phyloP scores from a whole-genome alignment of 2,329 filamentous ascomycete genomes.

The Fulvia fulva region DNA sequence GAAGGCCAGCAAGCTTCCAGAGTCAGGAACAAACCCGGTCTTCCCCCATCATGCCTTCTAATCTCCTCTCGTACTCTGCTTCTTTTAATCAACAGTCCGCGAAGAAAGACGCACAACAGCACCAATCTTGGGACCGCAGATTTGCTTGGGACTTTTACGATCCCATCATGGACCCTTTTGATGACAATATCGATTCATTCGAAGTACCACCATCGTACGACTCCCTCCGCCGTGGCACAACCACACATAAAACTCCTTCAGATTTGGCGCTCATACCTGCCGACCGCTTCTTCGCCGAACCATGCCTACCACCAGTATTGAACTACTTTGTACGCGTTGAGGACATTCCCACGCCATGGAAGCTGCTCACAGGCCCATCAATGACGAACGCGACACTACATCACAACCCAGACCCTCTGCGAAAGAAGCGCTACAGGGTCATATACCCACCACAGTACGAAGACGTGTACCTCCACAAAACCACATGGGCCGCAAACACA shows the following conservation, averaged over 20 bases:
- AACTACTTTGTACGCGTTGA: slow-evolving; percentile 17
- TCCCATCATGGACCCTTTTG: background rate
- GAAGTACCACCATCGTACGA: background rate
- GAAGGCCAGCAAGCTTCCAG: background rate
- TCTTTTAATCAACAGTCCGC: background rate
- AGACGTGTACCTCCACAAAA: slow-evolving; percentile 24
- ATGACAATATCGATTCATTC: background rate
- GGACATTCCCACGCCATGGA: slow-evolving; percentile 15
- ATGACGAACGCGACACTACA: slow-evolving; percentile 19
- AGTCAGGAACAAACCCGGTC: background rate
- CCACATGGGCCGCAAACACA: slow-evolving; percentile 10
- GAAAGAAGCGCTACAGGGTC: slow-evolving; percentile 18
- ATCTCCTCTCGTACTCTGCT: background rate
- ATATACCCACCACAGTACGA: slow-evolving; percentile 21
- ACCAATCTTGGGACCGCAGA: slow-evolving; percentile 6
- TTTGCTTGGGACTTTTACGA: background rate
- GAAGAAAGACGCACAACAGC: slow-evolving; percentile 6
- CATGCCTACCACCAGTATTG: slow-evolving; percentile 3
- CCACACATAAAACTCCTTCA: slow-evolving; percentile 3
- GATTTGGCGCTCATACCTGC: background rate
- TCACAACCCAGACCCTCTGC: slow-evolving; percentile 11
- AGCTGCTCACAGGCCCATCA: slow-evolving; percentile 16
- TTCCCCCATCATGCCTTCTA: background rate
- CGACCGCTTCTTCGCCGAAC: slow-evolving; percentile 10
- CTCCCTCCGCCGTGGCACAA: background rate